These are phyloP conservation scores for Ophiognomonia clavigignenti-juglandacearum DNA, from an alignment of 2,329 filamentous ascomycete genomes.

Conservation along the genomic window DNA sequence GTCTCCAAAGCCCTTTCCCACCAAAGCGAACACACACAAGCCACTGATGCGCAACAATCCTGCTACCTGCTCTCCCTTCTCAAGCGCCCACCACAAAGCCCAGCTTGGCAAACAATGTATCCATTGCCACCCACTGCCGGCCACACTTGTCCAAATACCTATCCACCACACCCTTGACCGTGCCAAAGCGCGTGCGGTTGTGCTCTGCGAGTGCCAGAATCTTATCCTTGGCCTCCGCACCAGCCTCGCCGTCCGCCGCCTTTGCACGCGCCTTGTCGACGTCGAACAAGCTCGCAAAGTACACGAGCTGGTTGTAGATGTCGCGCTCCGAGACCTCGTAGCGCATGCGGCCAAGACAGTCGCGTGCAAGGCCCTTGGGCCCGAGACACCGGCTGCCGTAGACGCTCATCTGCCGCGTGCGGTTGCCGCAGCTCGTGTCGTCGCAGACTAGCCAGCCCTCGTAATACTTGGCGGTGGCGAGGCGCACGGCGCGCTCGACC, in stretches of 20 bases:
- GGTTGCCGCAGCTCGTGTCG: constrained; percentile 78
- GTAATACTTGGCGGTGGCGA: constrained; percentile 79
- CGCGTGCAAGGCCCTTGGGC: constrained; percentile 75
- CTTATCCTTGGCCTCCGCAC: constrained; percentile 54
- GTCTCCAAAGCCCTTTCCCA: not conserved
- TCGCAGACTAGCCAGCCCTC: constrained; percentile 89
- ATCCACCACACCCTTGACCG: constrained; percentile 72
- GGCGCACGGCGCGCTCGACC: constrained; percentile 77
- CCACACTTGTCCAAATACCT: constrained; percentile 86
- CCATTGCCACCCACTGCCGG: constrained; percentile 91
- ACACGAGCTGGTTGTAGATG: constrained; percentile 92
- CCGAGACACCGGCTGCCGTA: constrained; percentile 89
- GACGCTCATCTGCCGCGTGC: constrained; percentile 88
- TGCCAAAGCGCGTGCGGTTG: constrained; percentile 75
- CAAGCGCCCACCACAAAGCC: constrained; percentile 38
- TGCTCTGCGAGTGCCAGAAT: constrained; percentile 70
- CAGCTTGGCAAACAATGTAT: constrained; percentile 70
- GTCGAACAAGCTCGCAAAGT: constrained; percentile 81
- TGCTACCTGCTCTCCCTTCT: not conserved
- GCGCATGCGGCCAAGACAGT: constrained; percentile 81
- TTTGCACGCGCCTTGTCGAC: constrained; percentile 70
- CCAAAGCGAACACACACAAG: too few relatives aligned
- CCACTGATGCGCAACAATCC: too few relatives aligned
- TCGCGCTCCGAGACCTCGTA: constrained; percentile 86
- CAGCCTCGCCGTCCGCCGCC: constrained; percentile 36